These are phyloP conservation scores for Pugionium dolabratum DNA, from an alignment of 345 rosid genomes.

Conservation along the genomic window DNA sequence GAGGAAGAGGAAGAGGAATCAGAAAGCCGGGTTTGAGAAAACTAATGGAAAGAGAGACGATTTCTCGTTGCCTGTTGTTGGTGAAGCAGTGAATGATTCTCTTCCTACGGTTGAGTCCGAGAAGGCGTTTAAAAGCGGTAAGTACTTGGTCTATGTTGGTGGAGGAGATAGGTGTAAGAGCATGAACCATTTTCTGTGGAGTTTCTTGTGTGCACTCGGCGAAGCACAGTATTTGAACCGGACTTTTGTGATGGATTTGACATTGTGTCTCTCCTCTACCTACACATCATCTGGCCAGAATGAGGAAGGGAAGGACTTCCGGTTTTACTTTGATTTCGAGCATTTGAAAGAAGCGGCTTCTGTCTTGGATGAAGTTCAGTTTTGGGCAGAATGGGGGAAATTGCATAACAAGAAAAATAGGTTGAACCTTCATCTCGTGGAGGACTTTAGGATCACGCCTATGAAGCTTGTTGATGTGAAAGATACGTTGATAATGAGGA, in stretches of 20 bases:
- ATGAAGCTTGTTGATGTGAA: conserved; percentile 68
- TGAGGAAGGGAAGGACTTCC: conserved; percentile 93
- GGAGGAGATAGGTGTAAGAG: conserved; percentile 94
- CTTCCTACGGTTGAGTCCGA: conserved; percentile 74
- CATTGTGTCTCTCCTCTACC: conserved; percentile 71
- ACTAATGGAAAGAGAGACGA: conserved; percentile 38
- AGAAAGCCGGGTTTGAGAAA: conserved; percentile 70
- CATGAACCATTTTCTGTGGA: conserved; percentile 96
- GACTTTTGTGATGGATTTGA: conserved; percentile 87
- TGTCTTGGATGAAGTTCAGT: conserved; percentile 81
- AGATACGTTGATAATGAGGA: conserved; percentile 84
- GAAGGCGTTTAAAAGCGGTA: conserved; percentile 59
- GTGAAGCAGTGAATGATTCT: conserved; percentile 74
- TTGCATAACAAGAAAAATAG: conserved; percentile 61
- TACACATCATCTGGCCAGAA: conserved; percentile 71
- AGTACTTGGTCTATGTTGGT: conserved; percentile 71
- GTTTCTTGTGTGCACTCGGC: conserved; percentile 91
- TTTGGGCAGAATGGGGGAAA: conserved; percentile 81
- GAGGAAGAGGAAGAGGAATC: conserved; percentile 81
- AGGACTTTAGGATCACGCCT: conserved; percentile 67
- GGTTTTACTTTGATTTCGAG: conserved; percentile 94
- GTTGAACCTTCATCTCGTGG: conserved; percentile 63
- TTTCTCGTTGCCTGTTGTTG: conserved; percentile 57
- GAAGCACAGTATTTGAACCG: conserved; percentile 94
- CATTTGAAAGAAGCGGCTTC: conserved; percentile 87